Evolutionary conservation across 1,284 basidiomycete genomes (phyloP), one percentile per base, ranked within the genome.

Genomic region (Sporisorium scitamineum): DNA sequence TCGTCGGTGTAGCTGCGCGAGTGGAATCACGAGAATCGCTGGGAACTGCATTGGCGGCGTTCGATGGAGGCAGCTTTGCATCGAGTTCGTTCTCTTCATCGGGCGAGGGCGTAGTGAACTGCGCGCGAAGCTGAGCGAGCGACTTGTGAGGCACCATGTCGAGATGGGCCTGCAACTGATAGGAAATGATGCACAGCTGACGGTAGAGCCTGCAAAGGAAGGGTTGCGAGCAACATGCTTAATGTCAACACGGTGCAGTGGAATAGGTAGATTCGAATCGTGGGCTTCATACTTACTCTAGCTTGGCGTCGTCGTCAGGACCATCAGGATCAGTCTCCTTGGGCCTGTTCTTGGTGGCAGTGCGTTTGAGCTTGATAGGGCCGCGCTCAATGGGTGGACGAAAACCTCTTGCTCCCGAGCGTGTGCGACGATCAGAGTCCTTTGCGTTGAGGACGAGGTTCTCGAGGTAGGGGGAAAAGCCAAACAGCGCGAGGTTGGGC

Each of bases 91-190:
- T 51, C 7, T 62, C 24, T 4, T 54, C 39, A 5, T 54, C 67
- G 1, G 69, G 57, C 14, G 73, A 62, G 5, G 65, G 69, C 2
- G 68, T 60, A 14, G 54, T 59, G 26, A 68, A 69, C 3, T 62
- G 64, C 3, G 65, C 61, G 9, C 52, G 41, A 20, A 76, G 64
- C 52, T 76, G 39, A 3, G 65, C 54, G 18, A 76, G 52, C 14
- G 73, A 62, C 47, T 59, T 64, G 39, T 55, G 62, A 5, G 73
- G 65, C 11, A 76, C 69, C 64, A 76, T 65, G 22, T 69, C 69
- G 42, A 76, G 73, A n/a, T 71, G 54, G n/a, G 73, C 69, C 50
- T 76, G 73, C 34, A 76, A 55, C 54, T 75, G 72, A 18, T 75
- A 69, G 0, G 73, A 76, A n/a, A 76, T 63, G 52, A 71, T 76